These are phyloP conservation scores for Lentinula edodes DNA, from an alignment of 768 basidiomycete genomes.

Conservation along the genomic window DNA sequence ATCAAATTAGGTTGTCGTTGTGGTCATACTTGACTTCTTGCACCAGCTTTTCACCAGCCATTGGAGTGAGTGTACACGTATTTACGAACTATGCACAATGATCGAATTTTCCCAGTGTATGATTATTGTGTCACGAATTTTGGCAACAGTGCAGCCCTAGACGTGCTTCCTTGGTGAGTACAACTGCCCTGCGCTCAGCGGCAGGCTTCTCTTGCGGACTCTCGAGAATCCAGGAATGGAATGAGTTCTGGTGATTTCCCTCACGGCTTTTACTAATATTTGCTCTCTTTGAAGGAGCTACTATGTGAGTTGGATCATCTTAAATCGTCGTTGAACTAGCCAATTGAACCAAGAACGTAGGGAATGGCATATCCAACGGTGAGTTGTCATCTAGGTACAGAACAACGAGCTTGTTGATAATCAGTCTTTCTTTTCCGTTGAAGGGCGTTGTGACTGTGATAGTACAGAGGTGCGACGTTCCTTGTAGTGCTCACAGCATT, in stretches of 20 bases:
- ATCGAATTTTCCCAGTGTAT: background rate
- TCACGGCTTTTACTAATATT: background rate
- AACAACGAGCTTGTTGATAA: background rate
- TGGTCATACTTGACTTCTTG: background rate
- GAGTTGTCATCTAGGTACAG: background rate
- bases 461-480: background rate
- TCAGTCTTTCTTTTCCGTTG: background rate
- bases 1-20: background rate
- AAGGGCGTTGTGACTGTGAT: conserved; percentile 1
- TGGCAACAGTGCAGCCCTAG: background rate
- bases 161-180: conserved; percentile 1
- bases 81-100: background rate
- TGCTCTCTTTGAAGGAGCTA: background rate
- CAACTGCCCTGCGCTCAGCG: background rate
- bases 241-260: too few species aligned
- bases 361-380: conserved; percentile 7
- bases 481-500: background rate
- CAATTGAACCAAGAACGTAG: background rate
- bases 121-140: conserved; percentile 5
- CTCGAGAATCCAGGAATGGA: too few species aligned
- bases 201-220: too few species aligned
- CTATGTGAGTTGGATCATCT: background rate
- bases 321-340: background rate
- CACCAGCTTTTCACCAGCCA: conserved; percentile 1
- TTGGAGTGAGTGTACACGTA: background rate